Percentiles rank a stretch among this genome's conserved stretches.
These are phyloP conservation scores for Tuber borchii DNA, from an alignment of 495 filamentous ascomycete species.

Conservation along the genomic window DNA sequence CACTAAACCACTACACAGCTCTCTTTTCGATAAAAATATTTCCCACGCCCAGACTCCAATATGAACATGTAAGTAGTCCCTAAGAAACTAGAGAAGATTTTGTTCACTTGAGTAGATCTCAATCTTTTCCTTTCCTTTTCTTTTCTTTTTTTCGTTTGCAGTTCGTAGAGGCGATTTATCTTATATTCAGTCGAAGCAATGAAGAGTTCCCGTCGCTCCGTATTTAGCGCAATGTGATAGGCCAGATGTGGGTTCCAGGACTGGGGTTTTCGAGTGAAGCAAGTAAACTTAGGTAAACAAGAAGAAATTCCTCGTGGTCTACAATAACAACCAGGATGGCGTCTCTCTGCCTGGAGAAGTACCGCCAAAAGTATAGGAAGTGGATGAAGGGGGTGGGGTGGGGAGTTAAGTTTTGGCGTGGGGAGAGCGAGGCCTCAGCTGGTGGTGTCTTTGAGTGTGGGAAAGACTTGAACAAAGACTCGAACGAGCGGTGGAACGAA, in stretches of 20 bases:
- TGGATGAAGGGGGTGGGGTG: constrained; percentile 15
- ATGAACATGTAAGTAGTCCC: constrained; percentile 13
- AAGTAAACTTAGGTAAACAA: constrained; percentile 20
- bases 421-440: constrained; percentile 24
- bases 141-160: constrained; percentile 8
- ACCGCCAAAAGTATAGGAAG: constrained; percentile 27
- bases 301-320: constrained; percentile 12
- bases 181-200: background rate
- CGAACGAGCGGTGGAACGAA: constrained; percentile 17
- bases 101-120: constrained; percentile 16
- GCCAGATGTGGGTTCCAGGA: constrained; percentile 17
- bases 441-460: constrained; percentile 10
- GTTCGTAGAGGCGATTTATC: background rate
- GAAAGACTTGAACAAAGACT: constrained; percentile 13
- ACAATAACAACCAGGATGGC: constrained; percentile 22
- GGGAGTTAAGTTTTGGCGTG: background rate
- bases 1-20: constrained; percentile 20
- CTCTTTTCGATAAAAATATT: constrained; percentile 13
- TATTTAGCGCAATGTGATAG: background rate
- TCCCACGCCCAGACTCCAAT: constrained; percentile 18
- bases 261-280: constrained; percentile 27
- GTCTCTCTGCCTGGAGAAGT: constrained; percentile 30
- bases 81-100: constrained; percentile 20
- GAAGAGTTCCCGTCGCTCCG: background rate
- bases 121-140: constrained; percentile 17